These are phyloP conservation scores for Phascolomyces articulosus DNA, from an alignment of 371 early-diverging fungal species.

Conservation along the genomic window DNA sequence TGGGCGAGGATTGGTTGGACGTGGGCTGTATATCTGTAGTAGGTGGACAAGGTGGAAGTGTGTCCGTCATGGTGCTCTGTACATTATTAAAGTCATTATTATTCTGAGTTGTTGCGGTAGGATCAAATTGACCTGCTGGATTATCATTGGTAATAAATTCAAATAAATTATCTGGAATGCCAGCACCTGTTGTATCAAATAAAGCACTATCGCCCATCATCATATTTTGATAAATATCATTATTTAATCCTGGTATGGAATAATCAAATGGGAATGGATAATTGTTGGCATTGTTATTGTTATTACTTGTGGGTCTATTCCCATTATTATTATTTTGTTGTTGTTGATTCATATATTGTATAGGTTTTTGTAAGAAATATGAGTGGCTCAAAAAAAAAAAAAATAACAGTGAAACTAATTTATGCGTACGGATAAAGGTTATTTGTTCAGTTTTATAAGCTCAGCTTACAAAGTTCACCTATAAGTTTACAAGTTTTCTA, in stretches of 20 bases:
- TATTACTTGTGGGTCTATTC: too few species aligned
- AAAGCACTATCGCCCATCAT: neutral
- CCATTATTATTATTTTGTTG: neutral
- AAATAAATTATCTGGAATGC: conserved; percentile 16
- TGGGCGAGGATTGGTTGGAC: neutral
- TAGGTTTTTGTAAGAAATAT: neutral
- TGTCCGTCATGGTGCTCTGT: too few species aligned
- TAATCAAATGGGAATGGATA: neutral
- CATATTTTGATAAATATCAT: neutral
- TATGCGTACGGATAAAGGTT: too few species aligned
- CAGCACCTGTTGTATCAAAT: neutral
- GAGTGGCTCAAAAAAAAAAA: too few species aligned
- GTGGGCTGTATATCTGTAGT: too few species aligned
- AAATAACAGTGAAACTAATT: too few species aligned
- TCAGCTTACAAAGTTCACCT: neutral
- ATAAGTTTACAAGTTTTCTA: neutral
- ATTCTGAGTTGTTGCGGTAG: neutral
- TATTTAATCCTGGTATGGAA: neutral
- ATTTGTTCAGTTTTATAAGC: neutral
- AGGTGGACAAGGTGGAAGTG: too few species aligned
- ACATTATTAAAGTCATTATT: too few species aligned
- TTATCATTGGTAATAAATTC: conserved; percentile 15
- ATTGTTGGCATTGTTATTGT: neutral
- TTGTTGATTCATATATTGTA: neutral
- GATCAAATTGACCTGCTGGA: conserved; percentile 2